Base-by-base conservation (phyloP, 1,284 basidiomycete species). In the Malassezia psittaci region DNA sequence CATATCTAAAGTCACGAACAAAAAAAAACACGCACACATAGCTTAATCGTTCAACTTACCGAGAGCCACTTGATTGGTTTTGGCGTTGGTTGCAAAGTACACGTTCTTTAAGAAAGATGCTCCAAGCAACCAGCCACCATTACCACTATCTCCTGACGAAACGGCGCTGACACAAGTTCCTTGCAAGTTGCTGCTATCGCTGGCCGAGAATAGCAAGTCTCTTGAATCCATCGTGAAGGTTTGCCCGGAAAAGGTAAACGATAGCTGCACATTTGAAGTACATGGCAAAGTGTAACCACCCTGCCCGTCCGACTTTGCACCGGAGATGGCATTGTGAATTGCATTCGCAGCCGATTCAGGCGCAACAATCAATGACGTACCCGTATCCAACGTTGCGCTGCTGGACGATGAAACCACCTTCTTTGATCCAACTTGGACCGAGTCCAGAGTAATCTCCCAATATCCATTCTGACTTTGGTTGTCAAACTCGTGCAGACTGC, bases 81-180 rank as follows among this genome's bases (percentile, higher is more conserved):
- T 76, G 9, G 83, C 81, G 66, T 88, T 81, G 9, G 83, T 85
- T 11, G 84, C 85, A 75, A 86, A 85, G 60, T 67, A 68, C 48
- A 66, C 65, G 44, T 72, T 75, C 57, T 76, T 76, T 46, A 76
- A 51, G 51, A 74, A 76, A 1, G 67, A 67, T 7, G 75, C 76
- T 5, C 75, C 76, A 3, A 79, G 66, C 55, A 91, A 80, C 87
- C 86, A 89, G 68, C 86, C 81, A 19, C 78, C 80, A 24, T 79
- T 79, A 32, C 64, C 57, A n/a, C 64, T 64, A 29, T 61, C 51
- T 13, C 85, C 85, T 8, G 83, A 76, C 10, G 81, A 79, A 70
- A 91, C 86, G 15, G 87, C 85, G 41, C 83, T 85, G 13, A 83
- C 70, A 70, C 89, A 91, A 53, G 82, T 80, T 35, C 85, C 86